Evolutionary conservation across 495 filamentous ascomycete genomes (phyloP), one percentile per base, ranked within the genome.

Genomic region (Daldinia childiae): DNA sequence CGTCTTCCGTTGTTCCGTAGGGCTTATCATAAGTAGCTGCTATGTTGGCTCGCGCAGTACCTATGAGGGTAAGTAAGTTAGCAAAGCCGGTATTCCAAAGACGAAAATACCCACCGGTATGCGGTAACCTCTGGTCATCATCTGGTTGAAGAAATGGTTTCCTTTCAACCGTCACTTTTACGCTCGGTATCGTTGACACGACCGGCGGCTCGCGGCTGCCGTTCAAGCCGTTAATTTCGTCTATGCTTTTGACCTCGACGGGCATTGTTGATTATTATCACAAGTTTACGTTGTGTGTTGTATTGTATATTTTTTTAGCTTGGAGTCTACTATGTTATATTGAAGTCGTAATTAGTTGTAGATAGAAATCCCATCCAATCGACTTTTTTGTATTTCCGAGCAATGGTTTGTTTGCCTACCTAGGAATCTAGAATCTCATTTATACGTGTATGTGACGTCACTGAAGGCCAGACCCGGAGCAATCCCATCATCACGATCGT

Each of bases 11-110:
- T n/a, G 78, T 80, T 6, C 81, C 81, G 1, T 76, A 48, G 0
- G 81, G 79, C n/a, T 71, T 55, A 17, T 59, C 64, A 0, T 75
- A 69, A 12, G 79, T 78, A 15, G 74, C 68, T 27, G 80, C 80
- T 4, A 79, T 30, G 43, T 80, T 82, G n/a, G 72, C 81, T 4
- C 81, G 76, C 6, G 80, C 75, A 15, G 80, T 77, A 17, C 65
- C 65, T 68, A n/a, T 14, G 27, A 21, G 14, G 17, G 43, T 66
- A 26, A 21, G 43, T 66, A 26, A 21, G 45, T 68, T 38, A 55
- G 32, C 27, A 6, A 6, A 29, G 6, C 32, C 8, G 24, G 36
- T 36, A 36, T 36, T 36, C 12, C 12, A 12, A 34, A 57, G 34
- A 30, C 2, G 21, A 36, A 19, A 17, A 8, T 48, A 58, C 58